phyloP scores from a whole-genome alignment of 116 monocot species.

The Dioscorea cayenensis region DNA sequence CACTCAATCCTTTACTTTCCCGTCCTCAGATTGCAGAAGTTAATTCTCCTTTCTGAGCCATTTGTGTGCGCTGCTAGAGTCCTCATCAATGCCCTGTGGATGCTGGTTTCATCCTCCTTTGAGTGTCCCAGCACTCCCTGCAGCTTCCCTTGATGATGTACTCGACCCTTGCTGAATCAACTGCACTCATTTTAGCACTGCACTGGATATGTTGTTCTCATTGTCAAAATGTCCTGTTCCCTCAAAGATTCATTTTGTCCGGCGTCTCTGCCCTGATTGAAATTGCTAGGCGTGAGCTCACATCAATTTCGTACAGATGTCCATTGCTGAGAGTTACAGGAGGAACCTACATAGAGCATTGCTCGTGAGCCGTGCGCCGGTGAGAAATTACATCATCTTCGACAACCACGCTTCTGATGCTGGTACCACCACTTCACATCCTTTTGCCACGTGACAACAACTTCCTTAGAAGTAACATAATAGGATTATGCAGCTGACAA shows the following conservation, averaged over 20 bases:
- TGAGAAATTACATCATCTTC: slow-evolving; percentile 56
- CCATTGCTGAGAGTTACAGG: slow-evolving; percentile 15
- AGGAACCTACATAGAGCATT: slow-evolving; percentile 7
- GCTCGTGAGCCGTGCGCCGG: too few relatives aligned
- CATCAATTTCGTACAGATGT: slow-evolving; percentile 14
- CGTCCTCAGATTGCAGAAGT: slow-evolving; percentile 12
- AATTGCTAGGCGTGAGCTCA: slow-evolving; percentile 1
- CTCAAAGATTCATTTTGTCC: slow-evolving; percentile 7
- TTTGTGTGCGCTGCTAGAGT: not conserved
- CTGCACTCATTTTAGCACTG: not conserved
- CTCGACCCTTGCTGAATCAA: not conserved
- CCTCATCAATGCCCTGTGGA: slow-evolving; percentile 2
- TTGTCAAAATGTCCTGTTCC: slow-evolving; percentile 4
- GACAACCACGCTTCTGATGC: slow-evolving; percentile 22
- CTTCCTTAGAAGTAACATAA: slow-evolving; percentile 58
- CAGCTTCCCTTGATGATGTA: slow-evolving; percentile 11
- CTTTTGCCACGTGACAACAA: slow-evolving; percentile 35
- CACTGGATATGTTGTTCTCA: slow-evolving; percentile 11
- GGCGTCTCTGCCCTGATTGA: not conserved
- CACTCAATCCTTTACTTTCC: slow-evolving; percentile 20
- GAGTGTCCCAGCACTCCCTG: not conserved
- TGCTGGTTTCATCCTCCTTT: not conserved
- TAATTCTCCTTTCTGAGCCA: slow-evolving; percentile 7
- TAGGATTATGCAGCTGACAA: slow-evolving; percentile 46
- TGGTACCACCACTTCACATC: slow-evolving; percentile 15